Evolutionary conservation across 345 rosid species (phyloP), one percentile per base, ranked within the genome.

Genomic region (Hibiscus syriacus): DNA sequence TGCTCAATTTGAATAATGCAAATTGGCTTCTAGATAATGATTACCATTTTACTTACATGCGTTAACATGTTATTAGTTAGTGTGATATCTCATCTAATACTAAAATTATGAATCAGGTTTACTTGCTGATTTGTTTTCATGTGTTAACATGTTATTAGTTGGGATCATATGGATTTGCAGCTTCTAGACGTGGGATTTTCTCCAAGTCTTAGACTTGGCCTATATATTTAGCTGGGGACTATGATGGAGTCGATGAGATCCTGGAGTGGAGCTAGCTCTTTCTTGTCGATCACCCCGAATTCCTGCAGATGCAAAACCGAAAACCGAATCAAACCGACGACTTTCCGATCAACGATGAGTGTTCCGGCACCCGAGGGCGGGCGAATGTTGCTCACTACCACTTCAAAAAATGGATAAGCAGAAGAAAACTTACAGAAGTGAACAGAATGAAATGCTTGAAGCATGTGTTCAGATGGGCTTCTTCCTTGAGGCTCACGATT

Each of bases 401-500:
- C 50, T n/a, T 46, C 4, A n/a, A 7, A 2, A 46, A 46, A 46
- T 16, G 16, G 19, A 7, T 50, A 50, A 50, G 11, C 2, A 56
- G 57, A 73, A 55, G 55, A 45, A 36, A 8, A 78, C 93, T 94
- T 81, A 94, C 99, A 77, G 82, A 83, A 65, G 99, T 94, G 56
- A 94, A 94, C 71, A 94, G 83, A 70, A 94, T 88, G 72, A 92
- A 94, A 72, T 94, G 99, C 85, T 94, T 94, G 87, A 94, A 94
- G 86, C 99, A 94, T 55, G 99, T 94, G 74, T 94, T 94, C 74
- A 94, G 86, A 84, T 94, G 99, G 65, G 99, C 98, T 84, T 94
- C 99, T 83, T 94, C 99, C 80, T 94, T 92, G 27, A 94, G 96
- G 83, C 97, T 91, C 73, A 94, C 98, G 69, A 94, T 94, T 76